Percentiles rank a stretch among this genome's conserved stretches.
Conservation (phyloP, 805 yeast species). For the Lipomyces lipofer region DNA sequence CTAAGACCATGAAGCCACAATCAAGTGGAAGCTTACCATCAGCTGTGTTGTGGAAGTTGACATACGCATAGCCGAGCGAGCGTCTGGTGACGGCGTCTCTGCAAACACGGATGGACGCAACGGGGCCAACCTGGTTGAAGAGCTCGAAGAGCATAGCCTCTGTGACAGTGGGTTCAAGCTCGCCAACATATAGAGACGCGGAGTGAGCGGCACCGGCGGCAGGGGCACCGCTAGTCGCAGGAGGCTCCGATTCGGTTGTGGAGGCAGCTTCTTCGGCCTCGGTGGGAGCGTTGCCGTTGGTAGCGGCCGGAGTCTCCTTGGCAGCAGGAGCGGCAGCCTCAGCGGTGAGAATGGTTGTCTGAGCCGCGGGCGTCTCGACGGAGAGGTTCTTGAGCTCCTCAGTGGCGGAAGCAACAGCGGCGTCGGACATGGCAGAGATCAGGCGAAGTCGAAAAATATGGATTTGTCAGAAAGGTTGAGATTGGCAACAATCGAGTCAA, state of each 20-base stretch:
- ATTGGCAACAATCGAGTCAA: not conserved
- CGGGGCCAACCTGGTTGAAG: constrained; percentile 92
- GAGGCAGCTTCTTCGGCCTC: constrained; percentile 35
- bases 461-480: not conserved
- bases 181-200: constrained; percentile 93
- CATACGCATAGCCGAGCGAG: constrained; percentile 97
- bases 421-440: constrained; percentile 29
- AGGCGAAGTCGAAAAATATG: not conserved
- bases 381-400: constrained; percentile 32
- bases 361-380: constrained; percentile 23
- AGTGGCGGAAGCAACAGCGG: constrained; percentile 31
- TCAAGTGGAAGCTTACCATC: constrained; percentile 59
- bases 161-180: constrained; percentile 85
- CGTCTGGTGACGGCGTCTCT: constrained; percentile 97
- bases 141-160: constrained; percentile 94
- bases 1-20: not conserved
- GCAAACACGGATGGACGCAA: constrained; percentile 95
- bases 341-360: constrained; percentile 8
- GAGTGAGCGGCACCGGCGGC: constrained; percentile 43
- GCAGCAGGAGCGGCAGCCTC: constrained; percentile 9
- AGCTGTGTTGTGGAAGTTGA: constrained; percentile 83
- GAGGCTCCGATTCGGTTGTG: constrained; percentile 35
- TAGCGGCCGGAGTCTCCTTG: constrained; percentile 11
- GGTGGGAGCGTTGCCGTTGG: constrained; percentile 21
- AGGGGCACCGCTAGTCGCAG: constrained; percentile 39